Percentiles rank a stretch among this genome's conserved stretches.
phyloP scores from a whole-genome alignment of 2,329 filamentous ascomycete species.

The Fusarium kyushuense region DNA sequence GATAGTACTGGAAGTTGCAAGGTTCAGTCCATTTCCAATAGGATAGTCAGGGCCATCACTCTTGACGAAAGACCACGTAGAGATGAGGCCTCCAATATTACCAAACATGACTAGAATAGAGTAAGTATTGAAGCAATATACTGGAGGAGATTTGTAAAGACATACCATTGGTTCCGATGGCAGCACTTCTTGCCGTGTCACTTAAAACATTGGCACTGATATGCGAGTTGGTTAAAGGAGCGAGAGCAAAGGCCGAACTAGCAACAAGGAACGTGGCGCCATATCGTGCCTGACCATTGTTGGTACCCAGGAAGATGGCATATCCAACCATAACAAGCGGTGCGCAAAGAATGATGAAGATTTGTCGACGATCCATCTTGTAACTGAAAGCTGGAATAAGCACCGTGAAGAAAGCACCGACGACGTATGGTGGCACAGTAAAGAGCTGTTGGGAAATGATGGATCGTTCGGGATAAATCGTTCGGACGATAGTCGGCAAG shows the following conservation, averaged over 20 bases:
- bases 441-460: slow-evolving; percentile 75
- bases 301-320: slow-evolving; percentile 74
- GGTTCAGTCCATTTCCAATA: slow-evolving; percentile 77
- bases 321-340: slow-evolving; percentile 77
- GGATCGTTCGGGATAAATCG: slow-evolving; percentile 70
- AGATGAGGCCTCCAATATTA: slow-evolving; percentile 74
- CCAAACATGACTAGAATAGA: slow-evolving; percentile 72
- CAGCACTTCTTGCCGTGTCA: slow-evolving; percentile 75
- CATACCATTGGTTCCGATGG: slow-evolving; percentile 68
- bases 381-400: slow-evolving; percentile 71
- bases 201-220: slow-evolving; percentile 77
- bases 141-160: accelerated
- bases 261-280: slow-evolving; percentile 78
- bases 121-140: background rate
- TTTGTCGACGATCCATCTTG: slow-evolving; percentile 68
- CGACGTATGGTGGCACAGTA: slow-evolving; percentile 77
- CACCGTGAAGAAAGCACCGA: slow-evolving; percentile 75
- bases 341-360: slow-evolving; percentile 70
- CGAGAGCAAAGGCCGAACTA: slow-evolving; percentile 25
- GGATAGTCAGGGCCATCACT: slow-evolving; percentile 73
- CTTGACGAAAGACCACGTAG: slow-evolving; percentile 73
- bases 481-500: slow-evolving; percentile 75
- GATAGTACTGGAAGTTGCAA: slow-evolving; percentile 67
- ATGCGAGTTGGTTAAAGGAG: slow-evolving; percentile 44
- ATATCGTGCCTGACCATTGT: slow-evolving; percentile 67